Conservation (phyloP, 1,139 yeast species). For the Scheffersomyces segobiensis region DNA sequence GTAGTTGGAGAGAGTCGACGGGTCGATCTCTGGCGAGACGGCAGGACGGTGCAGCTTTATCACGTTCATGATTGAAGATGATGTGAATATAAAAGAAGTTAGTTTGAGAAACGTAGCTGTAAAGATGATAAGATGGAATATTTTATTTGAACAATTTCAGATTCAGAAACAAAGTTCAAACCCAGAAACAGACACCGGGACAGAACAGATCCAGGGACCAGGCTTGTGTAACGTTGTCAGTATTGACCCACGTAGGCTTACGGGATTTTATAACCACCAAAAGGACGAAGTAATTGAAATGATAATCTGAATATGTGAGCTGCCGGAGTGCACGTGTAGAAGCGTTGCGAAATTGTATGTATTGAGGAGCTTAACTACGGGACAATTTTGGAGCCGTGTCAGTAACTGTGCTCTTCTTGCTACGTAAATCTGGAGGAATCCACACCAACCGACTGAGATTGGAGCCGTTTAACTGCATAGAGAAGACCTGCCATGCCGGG, state of each 20-base stretch:
- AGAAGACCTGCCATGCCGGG: background rate
- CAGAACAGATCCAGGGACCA: background rate
- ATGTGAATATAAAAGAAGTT: too few relatives aligned
- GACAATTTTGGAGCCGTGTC: background rate
- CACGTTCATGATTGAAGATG: conserved; percentile 10
- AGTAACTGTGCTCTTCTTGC: background rate
- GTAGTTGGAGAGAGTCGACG: conserved; percentile 78
- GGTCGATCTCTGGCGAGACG: conserved; percentile 62
- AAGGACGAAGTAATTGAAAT: background rate
- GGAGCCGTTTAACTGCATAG: background rate
- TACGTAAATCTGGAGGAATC: background rate
- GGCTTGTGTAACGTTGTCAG: background rate
- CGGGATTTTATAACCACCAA: background rate
- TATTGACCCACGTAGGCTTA: background rate
- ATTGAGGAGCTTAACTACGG: background rate
- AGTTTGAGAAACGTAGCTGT: background rate
- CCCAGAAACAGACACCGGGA: background rate
- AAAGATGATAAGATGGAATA: background rate
- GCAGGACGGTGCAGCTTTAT: conserved; percentile 33
- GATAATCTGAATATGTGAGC: background rate
- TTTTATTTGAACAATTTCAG: background rate
- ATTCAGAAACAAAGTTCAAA: background rate
- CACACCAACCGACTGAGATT: background rate
- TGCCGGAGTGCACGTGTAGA: background rate
- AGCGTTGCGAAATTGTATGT: background rate